Base-by-base conservation (phyloP, 2,329 filamentous ascomycete species). In the Epichloe sylvatica region DNA sequence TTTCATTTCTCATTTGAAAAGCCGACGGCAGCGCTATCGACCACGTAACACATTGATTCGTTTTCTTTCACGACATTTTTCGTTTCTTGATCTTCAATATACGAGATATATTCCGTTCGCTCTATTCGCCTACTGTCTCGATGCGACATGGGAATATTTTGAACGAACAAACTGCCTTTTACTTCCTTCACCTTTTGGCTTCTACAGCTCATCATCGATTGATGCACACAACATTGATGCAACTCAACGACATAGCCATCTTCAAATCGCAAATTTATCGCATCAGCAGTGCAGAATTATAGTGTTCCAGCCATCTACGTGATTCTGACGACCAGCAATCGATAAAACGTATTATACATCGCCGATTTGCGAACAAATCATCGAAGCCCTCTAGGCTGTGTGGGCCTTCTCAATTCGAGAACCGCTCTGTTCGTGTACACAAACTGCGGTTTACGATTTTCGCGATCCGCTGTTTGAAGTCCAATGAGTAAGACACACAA, bases 401-500 rank as follows among this genome's bases (percentile, higher is more conserved):
- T 25, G 15, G 21, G 34, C 19, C 5, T 9, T 47, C 13, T n/a
- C n/a, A 17, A 15, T 19, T 43, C 12, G 38, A 25, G 36, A 15
- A 34, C 5, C 11, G 11, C 23, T 25, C 19, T 46, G 17, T 33
- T 46, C 21, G 4, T 19, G 21, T n/a, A 5, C 25, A n/a, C 19
- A 23, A 30, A n/a, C 30, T 8, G 33, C 43, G 36, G 38, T 35
- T 30, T 15, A 52, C 47, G 36, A 43, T 51, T 45, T 11, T 33
- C 39, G 17, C 15, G 30, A 30, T 11, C 15, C 25, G 17, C 47
- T 37, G 25, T 35, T 37, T 15, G 19, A 17, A 56, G 47, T 46
- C 72, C 71, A 70, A 79, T 78, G 76, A 78, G 70, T 72, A 70
- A 67, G 63, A 59, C 62, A 59, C 70, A 77, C 70, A 64, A 78